Evolutionary conservation across 2,329 filamentous ascomycete genomes (phyloP), one percentile per base, ranked within the genome.

Genomic region (Beauveria sp.): DNA sequence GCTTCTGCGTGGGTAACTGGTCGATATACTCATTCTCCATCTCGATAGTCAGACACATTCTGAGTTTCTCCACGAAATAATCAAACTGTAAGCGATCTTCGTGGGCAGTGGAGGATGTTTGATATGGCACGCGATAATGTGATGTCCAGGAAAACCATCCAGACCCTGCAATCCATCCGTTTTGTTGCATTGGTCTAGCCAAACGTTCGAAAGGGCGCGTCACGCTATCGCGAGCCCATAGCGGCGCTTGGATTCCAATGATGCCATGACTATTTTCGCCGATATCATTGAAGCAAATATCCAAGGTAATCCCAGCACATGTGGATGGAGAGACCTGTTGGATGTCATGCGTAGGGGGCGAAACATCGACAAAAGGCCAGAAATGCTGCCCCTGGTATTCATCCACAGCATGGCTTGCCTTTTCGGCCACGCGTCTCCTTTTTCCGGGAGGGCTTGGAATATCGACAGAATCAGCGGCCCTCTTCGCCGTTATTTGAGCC

Each of bases 401-500:
- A 30, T 52, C 40, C 14, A 24, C 20, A 40, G n/a, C 14, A 40
- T 26, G n/a, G 20, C 7, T 20, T 34, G 12, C 9, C 8, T 43
- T 24, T 9, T 46, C 57, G 9, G n/a, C 41, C 1, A 22, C 26
- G 24, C 57, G 48, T n/a, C 30, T 62, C 55, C 69, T 65, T 55
- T 71, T 72, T 28, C 62, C 61, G 4, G 65, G 63, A 37, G 58
- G 54, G 3, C 46, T 44, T 18, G 65, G 60, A 9, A 65, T 63
- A 18, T 65, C 66, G 3, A 63, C 65, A 7, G 66, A 52, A 30
- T 70, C 68, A 4, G 64, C 59, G 2, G 63, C 67, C 40, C 70
- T 70, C 62, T 74, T 75, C 10, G 71, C 68, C 14, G 72, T 70
- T 53, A 70, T 61, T 63, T 75, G 73, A 10, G 73, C 72, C n/a